Percentiles rank a stretch among this genome's conserved stretches.
Conservation (phyloP, 2,329 filamentous ascomycete genomes). For the Annulohypoxylon truncatum region DNA sequence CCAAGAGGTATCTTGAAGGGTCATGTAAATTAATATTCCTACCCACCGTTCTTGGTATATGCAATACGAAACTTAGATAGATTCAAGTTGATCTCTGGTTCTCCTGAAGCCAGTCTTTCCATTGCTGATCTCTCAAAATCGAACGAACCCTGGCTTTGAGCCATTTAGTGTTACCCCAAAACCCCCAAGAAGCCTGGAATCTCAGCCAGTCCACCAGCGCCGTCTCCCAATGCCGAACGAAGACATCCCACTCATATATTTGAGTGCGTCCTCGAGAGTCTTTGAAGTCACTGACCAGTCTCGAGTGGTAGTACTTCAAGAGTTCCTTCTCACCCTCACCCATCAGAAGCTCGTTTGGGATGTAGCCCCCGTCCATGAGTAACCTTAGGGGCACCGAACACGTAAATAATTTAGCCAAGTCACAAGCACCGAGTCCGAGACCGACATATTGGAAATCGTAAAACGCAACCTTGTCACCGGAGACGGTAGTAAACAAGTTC, state of each 20-base stretch:
- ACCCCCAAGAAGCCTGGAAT: slow-evolving; percentile 71
- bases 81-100: not conserved
- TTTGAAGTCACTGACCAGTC: slow-evolving; percentile 48
- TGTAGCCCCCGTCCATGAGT: slow-evolving; percentile 53
- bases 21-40: too few species aligned
- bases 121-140: slow-evolving; percentile 59
- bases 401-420: slow-evolving; percentile 74
- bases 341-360: slow-evolving; percentile 60
- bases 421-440: slow-evolving; percentile 71
- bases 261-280: slow-evolving; percentile 35
- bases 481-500: slow-evolving; percentile 69
- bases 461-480: slow-evolving; percentile 67
- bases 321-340: slow-evolving; percentile 61
- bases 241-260: slow-evolving; percentile 64
- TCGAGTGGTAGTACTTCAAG: slow-evolving; percentile 61
- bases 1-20: too few species aligned
- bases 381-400: slow-evolving; percentile 70
- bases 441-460: slow-evolving; percentile 79
- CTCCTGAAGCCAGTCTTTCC: slow-evolving; percentile 58
- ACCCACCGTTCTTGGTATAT: too few species aligned
- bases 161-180: slow-evolving; percentile 71
- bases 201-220: slow-evolving; percentile 75
- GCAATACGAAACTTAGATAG: not conserved
- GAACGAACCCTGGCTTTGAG: slow-evolving; percentile 64
- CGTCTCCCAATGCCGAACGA: slow-evolving; percentile 72